A percentile compares a stretch with the other conserved stretches of the same genome.
Evolutionary conservation across 2,329 filamentous ascomycete genomes (phyloP).

Genomic region (Xylaria arbuscula): DNA sequence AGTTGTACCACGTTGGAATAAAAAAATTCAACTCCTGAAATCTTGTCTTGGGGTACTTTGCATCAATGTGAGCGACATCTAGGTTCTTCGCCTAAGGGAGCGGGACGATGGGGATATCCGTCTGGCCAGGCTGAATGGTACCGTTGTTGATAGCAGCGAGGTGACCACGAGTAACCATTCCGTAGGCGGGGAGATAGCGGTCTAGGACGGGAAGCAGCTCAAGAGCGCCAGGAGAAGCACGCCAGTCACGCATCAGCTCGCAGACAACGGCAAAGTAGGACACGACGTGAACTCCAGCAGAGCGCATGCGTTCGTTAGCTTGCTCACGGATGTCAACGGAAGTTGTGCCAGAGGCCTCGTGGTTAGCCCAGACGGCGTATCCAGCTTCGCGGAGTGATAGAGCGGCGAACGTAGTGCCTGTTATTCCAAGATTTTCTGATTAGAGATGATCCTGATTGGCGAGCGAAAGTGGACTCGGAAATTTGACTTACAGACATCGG

Average conservation of each 20-base stretch:
- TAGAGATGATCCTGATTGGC: not conserved
- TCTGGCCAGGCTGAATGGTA: conserved; percentile 68
- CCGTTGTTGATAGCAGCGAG: conserved; percentile 70
- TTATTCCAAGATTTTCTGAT: not conserved
- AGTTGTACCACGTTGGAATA: not conserved
- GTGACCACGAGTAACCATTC: conserved; percentile 70
- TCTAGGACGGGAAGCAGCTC: conserved; percentile 73
- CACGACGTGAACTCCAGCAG: conserved; percentile 73
- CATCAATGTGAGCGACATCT: conserved; percentile 40
- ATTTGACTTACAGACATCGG: conserved; percentile 71
- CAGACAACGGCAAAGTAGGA: conserved; percentile 71
- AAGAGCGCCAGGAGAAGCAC: conserved; percentile 61
- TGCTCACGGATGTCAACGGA: conserved; percentile 69
- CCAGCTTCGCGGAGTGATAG: conserved; percentile 77
- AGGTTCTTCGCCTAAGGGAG: conserved; percentile 31
- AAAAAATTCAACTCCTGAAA: not conserved
- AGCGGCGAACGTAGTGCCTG: conserved; percentile 74
- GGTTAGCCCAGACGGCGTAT: conserved; percentile 79
- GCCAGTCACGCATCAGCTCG: conserved; percentile 79
- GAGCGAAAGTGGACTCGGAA: not conserved
- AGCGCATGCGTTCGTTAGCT: conserved; percentile 74
- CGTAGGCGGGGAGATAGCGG: conserved; percentile 73
- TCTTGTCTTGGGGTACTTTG: not conserved
- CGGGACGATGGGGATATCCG: conserved; percentile 31
- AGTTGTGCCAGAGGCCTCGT: conserved; percentile 76